A percentile compares a stretch with the other conserved stretches of the same genome.
phyloP scores from a whole-genome alignment of 2,329 filamentous ascomycete species.

The Exophiala sp. region DNA sequence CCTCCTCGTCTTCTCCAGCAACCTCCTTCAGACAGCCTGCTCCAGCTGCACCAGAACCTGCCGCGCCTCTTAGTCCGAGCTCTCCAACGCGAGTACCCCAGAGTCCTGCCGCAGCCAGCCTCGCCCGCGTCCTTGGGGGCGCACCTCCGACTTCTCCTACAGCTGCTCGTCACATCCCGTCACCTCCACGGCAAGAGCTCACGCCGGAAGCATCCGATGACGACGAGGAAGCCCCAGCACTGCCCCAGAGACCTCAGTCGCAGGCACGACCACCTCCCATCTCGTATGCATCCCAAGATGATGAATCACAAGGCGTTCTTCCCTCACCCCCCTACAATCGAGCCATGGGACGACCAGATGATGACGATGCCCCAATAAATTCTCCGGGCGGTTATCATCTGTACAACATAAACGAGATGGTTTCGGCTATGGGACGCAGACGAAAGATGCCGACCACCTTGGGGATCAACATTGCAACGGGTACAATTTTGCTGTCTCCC shows the following conservation, averaged over 20 bases:
- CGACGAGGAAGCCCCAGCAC: constrained; percentile 55
- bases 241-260: constrained; percentile 62
- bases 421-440: constrained; percentile 92
- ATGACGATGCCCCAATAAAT: constrained; percentile 41
- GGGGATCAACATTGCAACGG: constrained; percentile 86
- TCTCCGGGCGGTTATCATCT: constrained; percentile 83
- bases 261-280: constrained; percentile 39
- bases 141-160: constrained; percentile 34
- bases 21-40: constrained; percentile 27
- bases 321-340: constrained; percentile 57
- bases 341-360: constrained; percentile 42
- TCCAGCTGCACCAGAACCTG: constrained; percentile 28
- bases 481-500: constrained; percentile 84
- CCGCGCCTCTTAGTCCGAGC: constrained; percentile 23
- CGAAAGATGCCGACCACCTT: constrained; percentile 98
- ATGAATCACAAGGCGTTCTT: constrained; percentile 41
- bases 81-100: constrained; percentile 45
- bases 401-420: constrained; percentile 97
- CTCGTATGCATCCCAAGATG: constrained; percentile 38
- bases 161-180: constrained; percentile 32
- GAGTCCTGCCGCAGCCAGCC: constrained; percentile 54
- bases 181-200: constrained; percentile 50
- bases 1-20: constrained; percentile 48
- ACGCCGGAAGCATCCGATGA: constrained; percentile 68
- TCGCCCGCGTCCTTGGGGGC: constrained; percentile 47